Percentiles rank a stretch among this genome's conserved stretches.
phyloP scores from a whole-genome alignment of 208 protist genomes.

The Wallacemonas rigidus region DNA sequence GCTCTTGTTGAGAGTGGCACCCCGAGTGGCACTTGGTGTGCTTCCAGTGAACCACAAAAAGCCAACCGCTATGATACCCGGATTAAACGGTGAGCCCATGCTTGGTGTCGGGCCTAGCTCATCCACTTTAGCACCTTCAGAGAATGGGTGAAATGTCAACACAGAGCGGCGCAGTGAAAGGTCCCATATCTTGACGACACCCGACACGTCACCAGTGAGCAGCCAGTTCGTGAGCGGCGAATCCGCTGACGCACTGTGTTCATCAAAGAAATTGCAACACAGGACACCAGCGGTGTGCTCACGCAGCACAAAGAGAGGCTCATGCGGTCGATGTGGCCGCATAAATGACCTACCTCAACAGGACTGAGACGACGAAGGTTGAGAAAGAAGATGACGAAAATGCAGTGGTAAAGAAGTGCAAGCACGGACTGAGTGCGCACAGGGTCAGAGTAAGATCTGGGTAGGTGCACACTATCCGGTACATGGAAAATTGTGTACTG shows the following conservation, averaged over 20 bases:
- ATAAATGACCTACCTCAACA: neutral
- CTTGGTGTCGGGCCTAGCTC: neutral
- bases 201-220: constrained; percentile 72
- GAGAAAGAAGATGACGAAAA: constrained; percentile 1
- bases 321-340: constrained; percentile 17
- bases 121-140: constrained; percentile 8
- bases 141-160: constrained; percentile 36
- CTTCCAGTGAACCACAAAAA: constrained; percentile 28
- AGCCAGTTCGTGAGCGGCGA: constrained; percentile 36
- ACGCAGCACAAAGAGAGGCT: constrained; percentile 74
- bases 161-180: constrained; percentile 50
- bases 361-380: neutral
- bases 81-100: neutral
- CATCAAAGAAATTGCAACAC: constrained; percentile 58
- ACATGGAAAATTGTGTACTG: too few relatives aligned
- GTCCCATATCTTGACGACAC: constrained; percentile 72
- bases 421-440: neutral
- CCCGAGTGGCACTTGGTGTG: too few relatives aligned
- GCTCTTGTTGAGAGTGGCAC: too few relatives aligned
- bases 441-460: too few relatives aligned
- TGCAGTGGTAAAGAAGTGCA: neutral
- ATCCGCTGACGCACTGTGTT: constrained; percentile 10
- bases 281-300: constrained; percentile 59
- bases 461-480: too few relatives aligned
- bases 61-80: constrained; percentile 35